These are phyloP conservation scores for Parasitella parasitica DNA, from an alignment of 371 early-diverging fungal species.

Conservation along the genomic window DNA sequence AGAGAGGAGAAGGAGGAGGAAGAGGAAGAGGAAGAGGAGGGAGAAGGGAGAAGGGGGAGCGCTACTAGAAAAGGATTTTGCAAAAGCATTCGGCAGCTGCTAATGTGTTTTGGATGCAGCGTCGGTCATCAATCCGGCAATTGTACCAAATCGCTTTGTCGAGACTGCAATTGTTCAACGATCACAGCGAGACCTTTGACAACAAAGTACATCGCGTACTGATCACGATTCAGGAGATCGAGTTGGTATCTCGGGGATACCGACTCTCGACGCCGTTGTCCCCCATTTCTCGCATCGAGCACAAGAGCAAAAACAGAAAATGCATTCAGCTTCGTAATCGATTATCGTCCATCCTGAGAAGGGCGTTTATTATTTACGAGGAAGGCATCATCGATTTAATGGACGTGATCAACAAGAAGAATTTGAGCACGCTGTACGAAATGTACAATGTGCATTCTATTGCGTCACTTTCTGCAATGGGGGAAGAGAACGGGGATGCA, in stretches of 20 bases:
- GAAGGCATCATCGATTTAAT: conserved; percentile 43
- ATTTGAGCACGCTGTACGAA: conserved; percentile 37
- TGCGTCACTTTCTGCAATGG: conserved; percentile 37
- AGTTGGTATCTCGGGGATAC: conserved; percentile 72
- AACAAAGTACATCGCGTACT: conserved; percentile 60
- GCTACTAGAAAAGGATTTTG: too few relatives aligned
- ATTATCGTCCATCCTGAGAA: conserved; percentile 32
- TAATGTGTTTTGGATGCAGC: conserved; percentile 40
- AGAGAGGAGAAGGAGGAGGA: too few relatives aligned
- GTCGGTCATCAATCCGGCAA: conserved; percentile 51
- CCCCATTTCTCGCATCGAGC: conserved; percentile 69
- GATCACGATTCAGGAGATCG: conserved; percentile 70
- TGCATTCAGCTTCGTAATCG: conserved; percentile 43
- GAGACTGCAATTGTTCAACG: conserved; percentile 48
- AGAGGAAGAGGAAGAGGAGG: too few relatives aligned
- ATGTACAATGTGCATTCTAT: conserved; percentile 49
- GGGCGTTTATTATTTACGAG: conserved; percentile 44
- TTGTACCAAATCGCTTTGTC: conserved; percentile 52
- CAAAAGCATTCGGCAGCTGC: too few relatives aligned
- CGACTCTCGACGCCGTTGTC: conserved; percentile 62
- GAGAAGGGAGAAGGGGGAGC: too few relatives aligned
- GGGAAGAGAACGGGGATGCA: conserved; percentile 12
- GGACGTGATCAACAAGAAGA: conserved; percentile 33
- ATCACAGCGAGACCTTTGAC: conserved; percentile 55
- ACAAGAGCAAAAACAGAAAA: conserved; percentile 52